Base-by-base conservation (phyloP, 495 filamentous ascomycete genomes). In the Penicillium maclennaniae region DNA sequence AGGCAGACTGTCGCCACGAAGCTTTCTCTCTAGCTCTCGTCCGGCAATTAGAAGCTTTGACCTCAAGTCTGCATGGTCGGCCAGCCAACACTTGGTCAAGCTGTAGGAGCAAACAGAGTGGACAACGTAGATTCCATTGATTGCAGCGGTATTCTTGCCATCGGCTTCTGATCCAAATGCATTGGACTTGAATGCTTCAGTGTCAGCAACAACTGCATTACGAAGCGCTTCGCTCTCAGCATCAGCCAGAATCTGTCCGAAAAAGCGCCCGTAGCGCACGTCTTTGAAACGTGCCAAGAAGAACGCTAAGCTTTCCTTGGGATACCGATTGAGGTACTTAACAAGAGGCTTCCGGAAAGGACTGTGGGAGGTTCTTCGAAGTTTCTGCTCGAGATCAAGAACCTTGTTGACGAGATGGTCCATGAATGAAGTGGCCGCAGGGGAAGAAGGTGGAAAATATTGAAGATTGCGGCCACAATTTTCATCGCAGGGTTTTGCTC, bases 361-460 rank as follows among this genome's bases (percentile, higher is more conserved):
- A 62, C 91, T 96, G 59, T 88, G 86, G n/a, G 89, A 87, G 3
- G 93, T 99, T 57, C 93, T 76, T 19, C 93, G 83, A 23, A 99
- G 75, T 48, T 87, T 87, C 38, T 86, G 80, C 65, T 99, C 93
- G 0, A 99, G 80, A 34, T 92, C 87, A 54, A 97, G 72, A 15
- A 95, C 91, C 42, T 87, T 91, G 60, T 93, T 86, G 48, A 97
- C 85, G 17, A 97, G 81, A 28, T 86, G 79, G 42, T 91, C 87
- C 73, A 97, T 91, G 68, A 97, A 99, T 10, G 87, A 81, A 38
- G 88, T 87, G 12, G 93, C 93, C 9, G 91, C 88, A 0, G 90
- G 79, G 93, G 93, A 2, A 99, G 74, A 7, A 97, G 82, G 63
- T 99, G 92, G 70, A 97, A 99, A 46, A 97, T 91, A 61, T 97